These are phyloP conservation scores for Torulaspora maleeae DNA, from an alignment of 805 yeast genomes.

Conservation along the genomic window DNA sequence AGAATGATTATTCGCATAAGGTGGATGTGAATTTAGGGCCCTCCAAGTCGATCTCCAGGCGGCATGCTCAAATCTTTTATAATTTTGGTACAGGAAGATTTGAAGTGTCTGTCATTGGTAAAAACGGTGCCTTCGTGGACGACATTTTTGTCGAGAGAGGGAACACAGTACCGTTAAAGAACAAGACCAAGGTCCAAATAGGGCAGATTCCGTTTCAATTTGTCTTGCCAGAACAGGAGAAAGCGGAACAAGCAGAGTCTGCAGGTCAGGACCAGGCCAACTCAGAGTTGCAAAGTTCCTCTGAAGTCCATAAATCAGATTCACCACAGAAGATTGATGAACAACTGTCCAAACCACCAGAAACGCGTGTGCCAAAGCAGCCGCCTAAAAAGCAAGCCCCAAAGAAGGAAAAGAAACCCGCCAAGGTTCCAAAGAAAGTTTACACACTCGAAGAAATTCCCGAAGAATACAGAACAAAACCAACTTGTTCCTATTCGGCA, in stretches of 20 bases:
- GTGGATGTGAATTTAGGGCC: slow-evolving; percentile 92
- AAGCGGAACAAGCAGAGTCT: slow-evolving; percentile 44
- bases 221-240: slow-evolving; percentile 69
- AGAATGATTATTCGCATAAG: slow-evolving; percentile 59
- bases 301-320: slow-evolving; percentile 16
- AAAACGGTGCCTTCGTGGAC: slow-evolving; percentile 96
- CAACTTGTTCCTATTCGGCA: slow-evolving; percentile 73
- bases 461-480: slow-evolving; percentile 77
- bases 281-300: slow-evolving; percentile 9
- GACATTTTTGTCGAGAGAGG: slow-evolving; percentile 86
- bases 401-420: slow-evolving; percentile 49
- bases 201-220: slow-evolving; percentile 89
- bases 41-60: slow-evolving; percentile 86
- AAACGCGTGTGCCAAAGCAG: slow-evolving; percentile 7
- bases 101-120: slow-evolving; percentile 84
- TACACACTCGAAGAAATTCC: slow-evolving; percentile 85
- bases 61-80: slow-evolving; percentile 93
- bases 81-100: slow-evolving; percentile 95
- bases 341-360: slow-evolving; percentile 10
- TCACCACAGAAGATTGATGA: slow-evolving; percentile 14
- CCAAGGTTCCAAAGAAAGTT: slow-evolving; percentile 53
- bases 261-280: slow-evolving; percentile 4
- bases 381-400: slow-evolving; percentile 38
- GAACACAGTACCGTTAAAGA: slow-evolving; percentile 78
- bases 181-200: slow-evolving; percentile 82